Evolutionary conservation across 2,329 filamentous ascomycete species (phyloP), one percentile per base, ranked within the genome.

Genomic region (Phyllosticta ampelicida): DNA sequence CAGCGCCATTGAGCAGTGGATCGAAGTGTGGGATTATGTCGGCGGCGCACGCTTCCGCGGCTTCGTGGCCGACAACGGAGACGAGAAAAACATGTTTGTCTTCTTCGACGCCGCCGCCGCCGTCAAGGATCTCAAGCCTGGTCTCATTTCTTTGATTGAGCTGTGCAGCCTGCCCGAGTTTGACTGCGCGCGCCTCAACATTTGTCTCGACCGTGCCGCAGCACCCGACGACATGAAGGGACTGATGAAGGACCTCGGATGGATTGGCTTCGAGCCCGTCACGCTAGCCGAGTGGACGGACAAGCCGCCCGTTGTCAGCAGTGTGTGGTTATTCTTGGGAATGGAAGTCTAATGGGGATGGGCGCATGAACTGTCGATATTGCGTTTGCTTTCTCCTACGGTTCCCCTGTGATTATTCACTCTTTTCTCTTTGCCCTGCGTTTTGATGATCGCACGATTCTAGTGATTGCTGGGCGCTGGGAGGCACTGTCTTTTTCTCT

Each of bases 101-200:
- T 95, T 96, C 78, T 94, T 96, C 71, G 87, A 94, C 68, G 76
- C 83, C 67, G 79, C 81, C 61, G 81, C 89, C 58, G 77, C 90
- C 65, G 84, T 83, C 61, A 80, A 86, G 68, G 89, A 94, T 70
- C 76, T 95, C 68, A 96, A 95, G 78, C 86, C 88, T 75, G 89
- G 88, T 68, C 81, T 96, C 55, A 90, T 96, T 79, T 89, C 89
- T 62, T 81, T 96, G 60, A 92, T 96, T 66, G 91, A 96, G 76
- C 81, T 96, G 61, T 89, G 89, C 66, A 86, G 87, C 66, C 80
- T 82, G 61, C 83, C 88, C 48, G 70, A 73, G 59, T 82, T 96
- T 69, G 83, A 79, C 65, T 95, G 90, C 74, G 80, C 82, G 58
- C 83, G 87, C 68, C 82, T 96, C 62, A 83, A 95, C 62, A 83